Conservation (phyloP, 2,329 filamentous ascomycete genomes). For the Sphaerulina populicola region DNA sequence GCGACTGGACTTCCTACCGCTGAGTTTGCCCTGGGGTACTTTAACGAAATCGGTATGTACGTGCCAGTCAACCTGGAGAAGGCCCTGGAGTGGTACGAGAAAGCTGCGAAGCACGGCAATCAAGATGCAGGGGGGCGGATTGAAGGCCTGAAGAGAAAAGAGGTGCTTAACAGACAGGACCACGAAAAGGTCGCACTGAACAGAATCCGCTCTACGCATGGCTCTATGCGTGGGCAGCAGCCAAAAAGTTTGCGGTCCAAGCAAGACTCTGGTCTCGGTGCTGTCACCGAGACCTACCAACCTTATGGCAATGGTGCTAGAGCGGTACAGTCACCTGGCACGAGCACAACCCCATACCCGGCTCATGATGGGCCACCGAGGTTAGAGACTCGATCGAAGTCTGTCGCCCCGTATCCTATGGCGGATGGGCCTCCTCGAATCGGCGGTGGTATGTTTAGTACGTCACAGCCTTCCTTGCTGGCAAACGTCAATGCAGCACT, state of each 20-base stretch:
- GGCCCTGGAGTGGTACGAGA: constrained; percentile 80
- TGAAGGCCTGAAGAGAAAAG: constrained; percentile 74
- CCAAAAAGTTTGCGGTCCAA: constrained; percentile 38
- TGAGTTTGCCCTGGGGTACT: constrained; percentile 95
- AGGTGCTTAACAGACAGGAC: constrained; percentile 70
- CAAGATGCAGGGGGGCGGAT: constrained; percentile 75
- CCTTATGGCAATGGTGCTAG: constrained; percentile 13
- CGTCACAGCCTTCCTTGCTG: constrained; percentile 20
- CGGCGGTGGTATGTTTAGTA: constrained; percentile 34
- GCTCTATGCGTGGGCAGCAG: constrained; percentile 44
- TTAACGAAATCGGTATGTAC: constrained; percentile 91
- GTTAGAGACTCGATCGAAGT: constrained; percentile 38
- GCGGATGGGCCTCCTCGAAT: constrained; percentile 48
- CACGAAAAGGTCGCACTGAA: constrained; percentile 87
- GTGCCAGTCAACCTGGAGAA: constrained; percentile 74
- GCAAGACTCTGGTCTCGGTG: constrained; percentile 26
- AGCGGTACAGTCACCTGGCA: constrained; percentile 15
- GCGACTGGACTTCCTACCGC: constrained; percentile 74
- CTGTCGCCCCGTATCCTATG: constrained; percentile 61
- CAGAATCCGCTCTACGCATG: constrained; percentile 60
- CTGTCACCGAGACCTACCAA: constrained; percentile 13
- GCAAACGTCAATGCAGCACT: constrained; percentile 37
- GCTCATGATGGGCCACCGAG: constrained; percentile 32
- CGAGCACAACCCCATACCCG: constrained; percentile 29
- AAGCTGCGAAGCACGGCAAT: constrained; percentile 83